Evolutionary conservation across 176 grass and related monocot species (phyloP).

Genomic region (Hordeum marinum): DNA sequence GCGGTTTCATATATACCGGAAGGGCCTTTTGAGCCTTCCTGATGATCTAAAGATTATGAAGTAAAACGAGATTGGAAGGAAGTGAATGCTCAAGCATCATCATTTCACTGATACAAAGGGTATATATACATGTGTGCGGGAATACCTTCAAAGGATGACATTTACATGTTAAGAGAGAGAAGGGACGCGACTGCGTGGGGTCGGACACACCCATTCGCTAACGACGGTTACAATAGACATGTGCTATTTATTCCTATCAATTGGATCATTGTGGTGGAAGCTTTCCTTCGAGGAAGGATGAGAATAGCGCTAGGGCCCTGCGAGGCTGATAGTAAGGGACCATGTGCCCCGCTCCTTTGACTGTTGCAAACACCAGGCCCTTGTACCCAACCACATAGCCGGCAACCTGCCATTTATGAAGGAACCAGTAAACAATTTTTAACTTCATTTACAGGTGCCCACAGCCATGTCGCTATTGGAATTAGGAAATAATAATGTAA

Average conservation of each 20-base stretch:
- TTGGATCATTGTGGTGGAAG: conserved; percentile 40
- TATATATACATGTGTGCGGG: not conserved
- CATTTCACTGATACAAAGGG: not conserved
- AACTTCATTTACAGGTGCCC: not conserved
- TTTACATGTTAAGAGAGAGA: not conserved
- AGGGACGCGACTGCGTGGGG: not conserved
- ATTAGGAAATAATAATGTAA: conserved; percentile 1
- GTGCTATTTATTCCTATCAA: not conserved
- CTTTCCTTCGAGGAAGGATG: conserved; percentile 52
- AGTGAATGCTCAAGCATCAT: not conserved
- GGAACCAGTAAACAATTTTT: not conserved
- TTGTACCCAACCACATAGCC: conserved; percentile 52
- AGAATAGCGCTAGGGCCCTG: conserved; percentile 49
- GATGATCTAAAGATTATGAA: not conserved
- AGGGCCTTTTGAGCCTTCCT: no score
- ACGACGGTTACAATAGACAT: not conserved
- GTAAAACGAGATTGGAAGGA: not conserved
- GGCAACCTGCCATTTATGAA: conserved; percentile 40
- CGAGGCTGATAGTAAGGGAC: conserved; percentile 58
- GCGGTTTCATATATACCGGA: no score
- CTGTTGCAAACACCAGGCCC: conserved; percentile 41
- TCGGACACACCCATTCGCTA: not conserved
- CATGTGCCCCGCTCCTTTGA: conserved; percentile 65
- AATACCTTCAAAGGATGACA: not conserved
- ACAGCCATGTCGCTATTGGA: not conserved